phyloP scores from a whole-genome alignment of 1,139 yeast genomes.

The Nakaseomyces sp. region DNA sequence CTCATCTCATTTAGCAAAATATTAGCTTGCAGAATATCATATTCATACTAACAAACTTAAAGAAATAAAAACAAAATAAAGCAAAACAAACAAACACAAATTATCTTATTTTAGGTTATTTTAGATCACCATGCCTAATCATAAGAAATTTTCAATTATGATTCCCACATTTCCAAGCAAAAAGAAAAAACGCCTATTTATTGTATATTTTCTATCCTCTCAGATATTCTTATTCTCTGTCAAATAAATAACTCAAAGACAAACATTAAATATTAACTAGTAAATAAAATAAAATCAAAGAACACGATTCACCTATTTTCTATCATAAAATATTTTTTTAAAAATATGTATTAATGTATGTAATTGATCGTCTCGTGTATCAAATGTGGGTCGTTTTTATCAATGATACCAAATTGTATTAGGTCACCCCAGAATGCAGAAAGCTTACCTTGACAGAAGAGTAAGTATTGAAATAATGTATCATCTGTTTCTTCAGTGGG shows the following conservation, averaged over 20 bases:
- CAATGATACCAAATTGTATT: constrained; percentile 51
- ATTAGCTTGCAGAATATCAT: not conserved
- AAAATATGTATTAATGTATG: not conserved
- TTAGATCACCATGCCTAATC: too few species aligned
- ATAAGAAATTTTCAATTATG: not conserved
- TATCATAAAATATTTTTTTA: not conserved
- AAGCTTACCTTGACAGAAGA: constrained; percentile 66
- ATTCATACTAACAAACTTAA: not conserved
- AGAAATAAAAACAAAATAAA: not conserved
- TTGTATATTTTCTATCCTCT: not conserved
- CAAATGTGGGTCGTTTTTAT: constrained; percentile 17
- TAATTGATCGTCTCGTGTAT: not conserved
- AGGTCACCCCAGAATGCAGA: constrained; percentile 68
- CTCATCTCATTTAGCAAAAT: not conserved
- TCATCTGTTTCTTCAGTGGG: constrained; percentile 27
- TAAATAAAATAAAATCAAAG: not conserved
- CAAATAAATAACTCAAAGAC: not conserved
- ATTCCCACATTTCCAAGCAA: not conserved
- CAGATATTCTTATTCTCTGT: constrained; percentile 2
- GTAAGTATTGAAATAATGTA: constrained; percentile 59
- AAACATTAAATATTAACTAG: not conserved
- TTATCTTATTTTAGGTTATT: too few species aligned
- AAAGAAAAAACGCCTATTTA: not conserved
- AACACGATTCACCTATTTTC: too few species aligned
- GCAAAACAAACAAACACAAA: too few species aligned